These are phyloP conservation scores for Penicillium sp. DNA, from an alignment of 2,329 filamentous ascomycete genomes.

Conservation along the genomic window DNA sequence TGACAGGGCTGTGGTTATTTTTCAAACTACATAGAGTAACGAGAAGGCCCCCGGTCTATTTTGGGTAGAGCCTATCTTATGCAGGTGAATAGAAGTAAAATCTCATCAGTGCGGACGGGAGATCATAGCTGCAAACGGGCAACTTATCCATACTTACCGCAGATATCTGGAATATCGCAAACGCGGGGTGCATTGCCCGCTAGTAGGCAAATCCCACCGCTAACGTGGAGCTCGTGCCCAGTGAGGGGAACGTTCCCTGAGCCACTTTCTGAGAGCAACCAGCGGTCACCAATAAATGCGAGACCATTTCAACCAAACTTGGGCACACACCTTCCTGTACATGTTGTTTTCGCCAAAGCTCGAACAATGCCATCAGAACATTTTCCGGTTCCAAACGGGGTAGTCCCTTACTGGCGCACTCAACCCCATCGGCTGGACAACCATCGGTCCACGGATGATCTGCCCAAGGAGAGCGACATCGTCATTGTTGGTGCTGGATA, in stretches of 20 bases:
- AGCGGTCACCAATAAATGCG: neutral
- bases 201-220: neutral
- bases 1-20: too few relatives aligned
- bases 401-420: constrained; percentile 48
- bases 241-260: neutral
- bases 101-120: too few relatives aligned
- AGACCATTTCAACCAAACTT: neutral
- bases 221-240: neutral
- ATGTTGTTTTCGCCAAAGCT: neutral
- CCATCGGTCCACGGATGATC: constrained; percentile 40
- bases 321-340: neutral
- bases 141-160: neutral
- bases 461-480: constrained; percentile 47
- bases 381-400: constrained; percentile 25
- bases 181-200: neutral
- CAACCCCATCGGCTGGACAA: constrained; percentile 45
- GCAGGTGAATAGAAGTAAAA: too few relatives aligned
- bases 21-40: too few relatives aligned
- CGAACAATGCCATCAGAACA: constrained; percentile 18
- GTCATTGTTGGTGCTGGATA: constrained; percentile 51
- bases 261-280: neutral
- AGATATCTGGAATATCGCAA: neutral
- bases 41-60: too few relatives aligned
- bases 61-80: too few relatives aligned
- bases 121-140: too few relatives aligned